These are phyloP conservation scores for Boletus vinaceobasis DNA, from an alignment of 768 basidiomycete genomes.

Conservation along the genomic window DNA sequence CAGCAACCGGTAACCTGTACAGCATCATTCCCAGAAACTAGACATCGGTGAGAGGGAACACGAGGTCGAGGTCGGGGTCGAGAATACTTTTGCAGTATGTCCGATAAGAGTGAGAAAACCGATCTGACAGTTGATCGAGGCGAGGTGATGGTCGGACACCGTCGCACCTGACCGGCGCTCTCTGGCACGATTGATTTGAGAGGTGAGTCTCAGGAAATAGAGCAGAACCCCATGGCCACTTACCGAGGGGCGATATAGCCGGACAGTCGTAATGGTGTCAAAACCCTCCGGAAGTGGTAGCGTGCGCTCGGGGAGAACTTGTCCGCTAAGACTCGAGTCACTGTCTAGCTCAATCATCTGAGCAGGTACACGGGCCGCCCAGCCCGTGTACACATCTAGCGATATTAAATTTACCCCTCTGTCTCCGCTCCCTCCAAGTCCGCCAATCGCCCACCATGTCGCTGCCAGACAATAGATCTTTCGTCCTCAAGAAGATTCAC, in stretches of 20 bases:
- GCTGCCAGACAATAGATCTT: constrained; percentile 61
- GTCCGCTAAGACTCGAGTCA: neutral
- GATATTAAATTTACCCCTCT: neutral
- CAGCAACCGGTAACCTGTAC: neutral
- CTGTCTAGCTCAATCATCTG: neutral
- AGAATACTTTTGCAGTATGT: neutral
- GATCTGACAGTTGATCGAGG: neutral
- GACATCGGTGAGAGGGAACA: neutral
- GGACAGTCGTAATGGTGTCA: no score
- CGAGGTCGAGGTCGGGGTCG: no score
- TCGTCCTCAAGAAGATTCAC: constrained; percentile 67
- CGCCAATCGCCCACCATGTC: constrained; percentile 43
- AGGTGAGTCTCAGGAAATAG: neutral
- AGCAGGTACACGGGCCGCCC: constrained; percentile 4
- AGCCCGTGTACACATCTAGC: constrained; percentile 3
- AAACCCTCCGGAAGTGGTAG: no score
- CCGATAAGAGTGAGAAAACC: neutral
- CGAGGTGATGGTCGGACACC: neutral
- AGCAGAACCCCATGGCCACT: neutral
- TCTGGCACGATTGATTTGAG: no score
- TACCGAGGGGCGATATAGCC: neutral
- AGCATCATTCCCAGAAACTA: neutral
- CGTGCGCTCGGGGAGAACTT: neutral
- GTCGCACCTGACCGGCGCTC: no score
- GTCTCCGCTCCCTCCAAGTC: neutral